Percentiles rank a stretch among this genome's conserved stretches.
phyloP scores from a whole-genome alignment of 345 rosid species.

The Euphorbia tirucalli region DNA sequence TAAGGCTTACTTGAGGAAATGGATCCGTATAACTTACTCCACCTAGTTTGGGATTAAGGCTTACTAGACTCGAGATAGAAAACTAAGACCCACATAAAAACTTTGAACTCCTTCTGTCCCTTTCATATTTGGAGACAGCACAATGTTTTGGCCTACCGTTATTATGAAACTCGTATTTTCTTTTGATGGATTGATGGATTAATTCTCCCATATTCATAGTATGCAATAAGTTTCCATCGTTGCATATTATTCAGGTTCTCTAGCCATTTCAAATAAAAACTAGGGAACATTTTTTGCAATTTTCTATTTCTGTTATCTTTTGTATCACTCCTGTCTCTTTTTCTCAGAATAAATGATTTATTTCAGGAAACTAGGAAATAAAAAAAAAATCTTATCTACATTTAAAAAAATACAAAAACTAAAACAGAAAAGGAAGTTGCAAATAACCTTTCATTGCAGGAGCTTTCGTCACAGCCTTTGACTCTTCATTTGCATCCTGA shows the following conservation, averaged over 20 bases:
- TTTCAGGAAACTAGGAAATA: background rate
- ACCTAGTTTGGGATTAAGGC: background rate
- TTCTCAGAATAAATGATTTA: background rate
- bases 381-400: background rate
- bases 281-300: background rate
- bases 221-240: background rate
- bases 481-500: constrained; percentile 79
- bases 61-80: background rate
- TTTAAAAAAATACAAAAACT: background rate
- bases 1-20: background rate
- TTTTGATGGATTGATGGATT: background rate
- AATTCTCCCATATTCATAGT: background rate
- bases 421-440: background rate
- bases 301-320: background rate
- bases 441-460: constrained; percentile 84
- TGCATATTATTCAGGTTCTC: background rate
- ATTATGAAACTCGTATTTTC: background rate
- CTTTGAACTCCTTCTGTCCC: no score
- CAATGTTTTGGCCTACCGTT: background rate
- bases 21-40: background rate
- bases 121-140: background rate
- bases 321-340: background rate
- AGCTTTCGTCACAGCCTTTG: constrained; percentile 80
- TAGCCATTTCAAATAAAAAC: background rate
- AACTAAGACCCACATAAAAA: background rate